Evolutionary conservation across 139 green algal species (phyloP), one percentile per base, ranked within the genome.

Genomic region (Protoeuglena noctilucae): DNA sequence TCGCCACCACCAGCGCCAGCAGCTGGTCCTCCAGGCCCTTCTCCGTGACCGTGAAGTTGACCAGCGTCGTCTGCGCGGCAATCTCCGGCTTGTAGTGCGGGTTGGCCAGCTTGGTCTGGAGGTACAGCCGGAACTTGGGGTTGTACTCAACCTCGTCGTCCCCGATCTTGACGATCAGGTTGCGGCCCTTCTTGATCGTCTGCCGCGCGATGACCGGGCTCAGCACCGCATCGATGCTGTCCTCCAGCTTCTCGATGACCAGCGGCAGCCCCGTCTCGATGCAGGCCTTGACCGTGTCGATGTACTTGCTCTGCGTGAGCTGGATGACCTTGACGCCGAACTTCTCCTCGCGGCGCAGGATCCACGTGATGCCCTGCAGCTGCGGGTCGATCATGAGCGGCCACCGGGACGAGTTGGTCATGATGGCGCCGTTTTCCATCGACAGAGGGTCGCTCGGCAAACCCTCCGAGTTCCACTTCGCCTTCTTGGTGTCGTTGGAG

Each of bases 41-140:
- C 74, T 86, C 75, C 19, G 85, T 94, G 4, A 94, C 84, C 48
- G 70, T 83, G 72, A 93, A 94, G 69, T 94, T 89, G 40, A 93
- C 69, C 14, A 94, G 54, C 0, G 84, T 93, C 19, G 75, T 83
- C 69, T 93, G 80, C 17, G 86, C 86, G 2, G 72, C 67, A 21
- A 94, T 80, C 70, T 95, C 86, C 19, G 86, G 86, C 62, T 77
- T 79, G 76, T 87, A 95, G 66, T 94, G 85, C 1, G 86, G 86
- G 62, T 85, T 88, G 51, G 77, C 60, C 23, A 93, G 76, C 72
- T 90, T 89, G 27, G 85, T 93, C 58, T 91, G 78, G 24, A 89
- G 57, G 68, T 84, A 93, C 22, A 94, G 67, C 5, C 77, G 67
- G 72, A 89, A 89, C 54, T 70, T 67, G 25, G 57, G 54, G 58